These are phyloP conservation scores for Stipa capillata DNA, from an alignment of 176 grass and related monocot species.

Conservation along the genomic window DNA sequence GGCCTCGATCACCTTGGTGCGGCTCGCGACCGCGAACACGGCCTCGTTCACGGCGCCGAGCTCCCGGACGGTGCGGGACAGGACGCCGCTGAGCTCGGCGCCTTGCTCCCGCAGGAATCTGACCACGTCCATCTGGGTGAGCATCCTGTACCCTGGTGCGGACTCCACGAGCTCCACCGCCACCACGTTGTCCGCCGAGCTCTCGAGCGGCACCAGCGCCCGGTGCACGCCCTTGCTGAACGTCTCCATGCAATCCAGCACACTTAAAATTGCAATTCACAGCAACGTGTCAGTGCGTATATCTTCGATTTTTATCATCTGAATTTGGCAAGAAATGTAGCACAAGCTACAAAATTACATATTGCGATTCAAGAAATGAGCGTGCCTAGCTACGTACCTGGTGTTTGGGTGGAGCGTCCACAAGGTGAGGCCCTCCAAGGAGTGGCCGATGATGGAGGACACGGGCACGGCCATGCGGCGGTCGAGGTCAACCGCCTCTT, in stretches of 20 bases:
- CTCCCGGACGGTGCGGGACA: conserved; percentile 41
- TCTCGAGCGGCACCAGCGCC: conserved; percentile 76
- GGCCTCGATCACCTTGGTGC: conserved; percentile 50
- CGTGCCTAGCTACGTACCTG: conserved; percentile 28
- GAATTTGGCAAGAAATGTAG: neutral
- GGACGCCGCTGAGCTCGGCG: conserved; percentile 41
- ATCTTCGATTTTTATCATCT: neutral
- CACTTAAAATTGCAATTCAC: neutral
- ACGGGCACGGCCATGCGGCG: conserved; percentile 57
- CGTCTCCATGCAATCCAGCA: conserved; percentile 91
- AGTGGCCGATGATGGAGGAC: conserved; percentile 73
- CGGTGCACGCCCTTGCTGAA: conserved; percentile 89
- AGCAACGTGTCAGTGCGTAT: neutral
- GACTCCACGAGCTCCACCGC: conserved; percentile 66
- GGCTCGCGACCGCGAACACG: conserved; percentile 40
- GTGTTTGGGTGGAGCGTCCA: conserved; percentile 84
- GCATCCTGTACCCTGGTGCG: conserved; percentile 67
- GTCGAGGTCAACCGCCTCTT: conserved; percentile 25
- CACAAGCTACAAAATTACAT: neutral
- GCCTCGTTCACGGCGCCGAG: conserved; percentile 54
- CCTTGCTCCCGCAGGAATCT: conserved; percentile 41
- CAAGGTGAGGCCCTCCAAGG: conserved; percentile 66
- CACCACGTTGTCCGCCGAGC: conserved; percentile 32
- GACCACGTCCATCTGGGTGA: conserved; percentile 88
- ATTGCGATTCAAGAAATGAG: neutral